Base-by-base conservation (phyloP, 768 basidiomycete genomes). In the Wakefieldia striispora region DNA sequence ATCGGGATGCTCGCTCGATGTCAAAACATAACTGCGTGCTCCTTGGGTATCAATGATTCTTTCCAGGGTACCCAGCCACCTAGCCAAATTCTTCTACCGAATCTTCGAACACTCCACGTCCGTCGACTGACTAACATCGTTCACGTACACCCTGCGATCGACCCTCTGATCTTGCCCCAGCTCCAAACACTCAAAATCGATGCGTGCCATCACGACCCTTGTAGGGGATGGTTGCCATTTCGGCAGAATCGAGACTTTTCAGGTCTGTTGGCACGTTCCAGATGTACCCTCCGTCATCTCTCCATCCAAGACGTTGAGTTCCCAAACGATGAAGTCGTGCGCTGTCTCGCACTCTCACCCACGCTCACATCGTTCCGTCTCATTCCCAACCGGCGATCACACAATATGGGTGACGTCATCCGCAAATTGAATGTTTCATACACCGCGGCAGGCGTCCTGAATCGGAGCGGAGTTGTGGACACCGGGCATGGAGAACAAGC, bases 181-280 rank as follows among this genome's bases (percentile, higher is more conserved):
- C 55, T 59, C 12, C 42, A 52, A 31, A 56, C 49, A 8, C 57
- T 63, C 6, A 57, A 54, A 31, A 56, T 64, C 11, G 56, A 61
- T 6, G 45, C 54, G n/a, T n/a, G n/a, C n/a, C 11, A 3, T 4
- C 11, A 36, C 27, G 27, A 10, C 49, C 0, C 9, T 55, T 4
- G 19, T 11, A 12, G 29, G 24, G 43, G 26, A 33, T 6, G 19
- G 6, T 12, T 19, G 31, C 43, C 19, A 10, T 29, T 6, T 4
- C 54, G n/a, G n/a, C n/a, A n/a, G n/a, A 7, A 39, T 11, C 47
- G 19, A n/a, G 41, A 33, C 13, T 58, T 63, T 43, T 58, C 53
- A 10, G 17, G 23, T 17, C 62, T 61, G 20, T 39, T 63, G 49
- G 11, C 23, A 7, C 55, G 62, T 16, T 63, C 62, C 0, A 16